Evolutionary conservation across 129 eudicot species (phyloP).

Genomic region (Chrysanthemum makinoi): DNA sequence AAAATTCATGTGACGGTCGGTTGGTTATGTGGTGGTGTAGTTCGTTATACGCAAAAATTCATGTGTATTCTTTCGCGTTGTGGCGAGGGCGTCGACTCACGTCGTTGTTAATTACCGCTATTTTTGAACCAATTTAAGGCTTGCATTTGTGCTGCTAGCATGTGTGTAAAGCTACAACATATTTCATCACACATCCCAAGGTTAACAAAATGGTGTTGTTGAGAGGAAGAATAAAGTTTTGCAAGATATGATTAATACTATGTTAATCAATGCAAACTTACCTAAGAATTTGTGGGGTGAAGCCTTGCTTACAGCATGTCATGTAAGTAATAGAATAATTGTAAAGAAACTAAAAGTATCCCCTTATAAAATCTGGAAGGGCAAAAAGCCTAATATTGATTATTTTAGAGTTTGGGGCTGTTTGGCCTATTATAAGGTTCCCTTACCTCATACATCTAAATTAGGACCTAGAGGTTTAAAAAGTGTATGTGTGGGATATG

Average conservation of each 20-base stretch:
- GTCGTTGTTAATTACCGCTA: too few relatives aligned
- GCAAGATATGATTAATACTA: constrained; percentile 9
- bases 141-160: too few relatives aligned
- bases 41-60: too few relatives aligned
- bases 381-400: constrained; percentile 1
- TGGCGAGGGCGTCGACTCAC: too few relatives aligned
- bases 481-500: background rate
- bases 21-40: too few relatives aligned
- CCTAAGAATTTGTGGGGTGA: constrained; percentile 9
- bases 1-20: too few relatives aligned
- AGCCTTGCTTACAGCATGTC: background rate
- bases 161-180: too few relatives aligned
- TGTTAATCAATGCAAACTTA: background rate
- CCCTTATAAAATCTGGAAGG: background rate
- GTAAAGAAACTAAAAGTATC: background rate
- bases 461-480: constrained; percentile 1
- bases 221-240: background rate
- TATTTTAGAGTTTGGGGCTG: constrained; percentile 6
- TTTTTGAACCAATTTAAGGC: too few relatives aligned
- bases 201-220: background rate
- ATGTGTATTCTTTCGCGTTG: too few relatives aligned
- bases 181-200: too few relatives aligned
- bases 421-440: constrained; percentile 3
- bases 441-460: background rate
- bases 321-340: constrained; percentile 3